These are phyloP conservation scores for Cymbopogon flexuosus DNA, from an alignment of 202 grass and related monocot species.

Conservation along the genomic window DNA sequence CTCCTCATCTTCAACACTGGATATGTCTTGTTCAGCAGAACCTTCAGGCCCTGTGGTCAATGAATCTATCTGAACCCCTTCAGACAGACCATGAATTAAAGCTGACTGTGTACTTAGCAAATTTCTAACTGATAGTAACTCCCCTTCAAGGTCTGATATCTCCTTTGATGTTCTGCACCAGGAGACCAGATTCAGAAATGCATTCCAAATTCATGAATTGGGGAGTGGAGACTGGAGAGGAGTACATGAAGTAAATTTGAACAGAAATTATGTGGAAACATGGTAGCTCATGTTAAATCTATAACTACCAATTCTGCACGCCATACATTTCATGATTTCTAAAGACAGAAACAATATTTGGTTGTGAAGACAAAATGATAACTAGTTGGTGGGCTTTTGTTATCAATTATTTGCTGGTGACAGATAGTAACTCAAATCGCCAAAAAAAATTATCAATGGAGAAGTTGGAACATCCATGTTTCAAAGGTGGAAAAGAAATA, in stretches of 20 bases:
- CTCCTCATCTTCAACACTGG: slow-evolving; percentile 58
- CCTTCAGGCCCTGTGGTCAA: slow-evolving; percentile 40
- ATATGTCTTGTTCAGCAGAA: slow-evolving; percentile 37
- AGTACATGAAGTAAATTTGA: neutral
- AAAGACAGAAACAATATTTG: neutral
- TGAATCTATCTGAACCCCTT: slow-evolving; percentile 75
- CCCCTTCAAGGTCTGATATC: slow-evolving; percentile 88
- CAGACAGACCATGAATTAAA: slow-evolving; percentile 73
- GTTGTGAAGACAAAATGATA: neutral
- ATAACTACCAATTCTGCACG: neutral
- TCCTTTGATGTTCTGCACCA: slow-evolving; percentile 83
- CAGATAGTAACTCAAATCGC: neutral
- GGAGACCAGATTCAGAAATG: slow-evolving; percentile 26
- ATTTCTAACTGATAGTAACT: slow-evolving; percentile 78
- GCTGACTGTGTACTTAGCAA: slow-evolving; percentile 64
- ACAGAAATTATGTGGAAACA: neutral
- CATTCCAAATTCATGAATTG: slow-evolving; percentile 7
- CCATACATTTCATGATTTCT: slow-evolving; percentile 2
- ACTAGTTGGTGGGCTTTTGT: neutral
- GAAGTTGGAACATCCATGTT: neutral
- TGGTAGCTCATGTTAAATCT: neutral
- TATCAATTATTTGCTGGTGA: neutral
- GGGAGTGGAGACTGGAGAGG: neutral
- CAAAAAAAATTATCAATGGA: neutral
- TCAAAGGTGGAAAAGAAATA: neutral